Evolutionary conservation across 2,329 filamentous ascomycete species (phyloP).

Genomic region (Cercospora sp.): DNA sequence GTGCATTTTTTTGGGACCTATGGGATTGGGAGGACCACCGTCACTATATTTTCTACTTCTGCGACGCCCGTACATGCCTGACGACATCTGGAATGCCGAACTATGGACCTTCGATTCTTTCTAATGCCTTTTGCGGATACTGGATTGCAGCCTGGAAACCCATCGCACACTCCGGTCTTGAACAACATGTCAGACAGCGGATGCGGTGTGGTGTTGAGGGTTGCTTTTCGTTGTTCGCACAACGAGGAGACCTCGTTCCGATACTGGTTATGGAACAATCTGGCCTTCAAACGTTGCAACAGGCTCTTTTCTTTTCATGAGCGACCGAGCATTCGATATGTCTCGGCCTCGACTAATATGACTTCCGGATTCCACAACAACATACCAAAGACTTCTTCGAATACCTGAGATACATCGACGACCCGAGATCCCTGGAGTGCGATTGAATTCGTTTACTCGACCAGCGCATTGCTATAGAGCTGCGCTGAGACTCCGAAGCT

Average conservation of each 20-base stretch:
- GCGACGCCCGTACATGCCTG: slow-evolving; percentile 22
- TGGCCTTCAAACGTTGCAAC: slow-evolving; percentile 23
- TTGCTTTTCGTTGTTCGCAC: slow-evolving; percentile 9
- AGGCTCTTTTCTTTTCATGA: slow-evolving; percentile 20
- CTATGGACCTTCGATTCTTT: slow-evolving; percentile 18
- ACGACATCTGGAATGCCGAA: slow-evolving; percentile 24
- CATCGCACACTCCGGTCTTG: slow-evolving; percentile 29
- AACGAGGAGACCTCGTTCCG: slow-evolving; percentile 18
- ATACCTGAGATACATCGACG: slow-evolving; percentile 19
- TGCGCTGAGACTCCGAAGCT: slow-evolving; percentile 27
- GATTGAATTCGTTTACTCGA: slow-evolving; percentile 24
- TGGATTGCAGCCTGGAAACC: slow-evolving; percentile 26
- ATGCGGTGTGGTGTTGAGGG: slow-evolving; percentile 30
- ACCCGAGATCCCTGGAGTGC: slow-evolving; percentile 19
- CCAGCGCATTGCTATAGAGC: slow-evolving; percentile 18
- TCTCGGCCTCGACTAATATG: slow-evolving; percentile 29
- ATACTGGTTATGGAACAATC: slow-evolving; percentile 20
- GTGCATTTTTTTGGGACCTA: slow-evolving; percentile 8
- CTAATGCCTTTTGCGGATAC: slow-evolving; percentile 15
- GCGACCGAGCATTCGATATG: slow-evolving; percentile 26
- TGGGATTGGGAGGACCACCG: slow-evolving; percentile 7
- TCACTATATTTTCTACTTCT: slow-evolving; percentile 12
- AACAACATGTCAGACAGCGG: slow-evolving; percentile 23
- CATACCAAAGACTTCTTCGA: slow-evolving; percentile 9
- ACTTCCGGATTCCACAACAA: slow-evolving; percentile 21